Conservation (phyloP, 805 yeast species). For the Dipodascus albidus region DNA sequence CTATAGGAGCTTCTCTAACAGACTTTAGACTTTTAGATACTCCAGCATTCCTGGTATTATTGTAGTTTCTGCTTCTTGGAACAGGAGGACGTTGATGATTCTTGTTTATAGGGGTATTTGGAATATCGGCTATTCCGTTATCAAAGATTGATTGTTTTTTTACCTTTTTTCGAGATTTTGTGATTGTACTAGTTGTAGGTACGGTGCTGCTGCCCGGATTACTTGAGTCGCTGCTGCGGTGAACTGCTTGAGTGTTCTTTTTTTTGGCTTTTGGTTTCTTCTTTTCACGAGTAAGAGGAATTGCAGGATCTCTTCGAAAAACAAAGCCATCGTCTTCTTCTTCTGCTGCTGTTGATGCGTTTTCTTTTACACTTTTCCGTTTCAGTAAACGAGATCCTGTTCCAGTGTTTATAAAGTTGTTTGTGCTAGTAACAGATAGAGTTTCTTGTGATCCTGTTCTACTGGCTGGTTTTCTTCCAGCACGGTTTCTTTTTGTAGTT, state of each 20-base stretch:
- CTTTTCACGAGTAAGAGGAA: background rate
- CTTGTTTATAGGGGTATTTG: background rate
- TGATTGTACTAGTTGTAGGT: background rate
- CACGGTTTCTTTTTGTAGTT: background rate
- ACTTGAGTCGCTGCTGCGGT: background rate
- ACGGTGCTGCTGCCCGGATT: background rate
- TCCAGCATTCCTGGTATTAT: background rate
- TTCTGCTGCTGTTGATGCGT: background rate
- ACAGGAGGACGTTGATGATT: background rate
- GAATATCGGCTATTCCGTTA: background rate
- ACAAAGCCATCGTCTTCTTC: slow-evolving; percentile 28
- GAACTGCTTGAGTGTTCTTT: background rate
- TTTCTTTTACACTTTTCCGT: background rate
- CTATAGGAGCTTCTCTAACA: background rate
- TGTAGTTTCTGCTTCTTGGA: background rate
- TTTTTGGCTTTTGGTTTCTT: background rate
- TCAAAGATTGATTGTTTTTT: background rate
- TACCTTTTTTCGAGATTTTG: background rate
- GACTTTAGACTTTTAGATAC: background rate
- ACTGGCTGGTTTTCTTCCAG: background rate
- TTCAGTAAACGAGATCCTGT: no score
- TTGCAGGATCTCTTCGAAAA: slow-evolving; percentile 14
- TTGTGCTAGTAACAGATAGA: background rate
- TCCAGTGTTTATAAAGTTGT: no score
- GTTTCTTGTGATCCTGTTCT: background rate